Evolutionary conservation across 345 rosid genomes (phyloP), one percentile per base, ranked within the genome.

Genomic region (Brassica nigra): DNA sequence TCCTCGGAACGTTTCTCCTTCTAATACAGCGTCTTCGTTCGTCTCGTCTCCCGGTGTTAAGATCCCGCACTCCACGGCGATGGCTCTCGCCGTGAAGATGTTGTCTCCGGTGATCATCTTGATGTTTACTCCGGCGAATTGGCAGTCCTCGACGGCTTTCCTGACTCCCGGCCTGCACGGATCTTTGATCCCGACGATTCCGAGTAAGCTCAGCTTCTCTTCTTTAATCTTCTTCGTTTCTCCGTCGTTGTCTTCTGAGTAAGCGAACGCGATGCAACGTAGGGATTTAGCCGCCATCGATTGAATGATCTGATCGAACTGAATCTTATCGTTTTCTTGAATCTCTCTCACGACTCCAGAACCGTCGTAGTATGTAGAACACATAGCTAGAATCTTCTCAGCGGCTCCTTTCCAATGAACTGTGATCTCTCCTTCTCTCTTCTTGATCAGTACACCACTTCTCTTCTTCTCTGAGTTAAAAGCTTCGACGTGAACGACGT

Each of bases 321-420:
- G 62, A 14, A 4, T 57, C 79, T 64, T 86, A 36, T 83, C 86
- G 0, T 33, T 70, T 15, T 76, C 83, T 15, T 80, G 66, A 37
- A 94, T 47, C n/a, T 72, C 11, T 36, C 44, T 86, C 10, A 76
- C 18, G 0, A 2, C 67, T 64, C 97, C 97, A 15, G 84, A 76
- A 47, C 81, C 87, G 63, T 88, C 85, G 5, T 85, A 86, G 84
- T 77, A 91, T 44, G 84, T 83, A 0, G 92, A 84, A 71, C 97
- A 89, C 92, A 78, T 86, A 2, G 90, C 86, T 49, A 90, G 83
- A 68, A 92, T 81, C 90, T 86, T 86, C 91, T 88, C 96, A 1
- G 96, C 94, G 0, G 91, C 92, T 73, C 96, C 97, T 79, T 90
- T 92, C 95, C 94, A 90, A 61, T 94, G 97, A 63, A 85, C 84